These are phyloP conservation scores for Cicer cuneatum DNA, from an alignment of 306 rosid species.

Conservation along the genomic window DNA sequence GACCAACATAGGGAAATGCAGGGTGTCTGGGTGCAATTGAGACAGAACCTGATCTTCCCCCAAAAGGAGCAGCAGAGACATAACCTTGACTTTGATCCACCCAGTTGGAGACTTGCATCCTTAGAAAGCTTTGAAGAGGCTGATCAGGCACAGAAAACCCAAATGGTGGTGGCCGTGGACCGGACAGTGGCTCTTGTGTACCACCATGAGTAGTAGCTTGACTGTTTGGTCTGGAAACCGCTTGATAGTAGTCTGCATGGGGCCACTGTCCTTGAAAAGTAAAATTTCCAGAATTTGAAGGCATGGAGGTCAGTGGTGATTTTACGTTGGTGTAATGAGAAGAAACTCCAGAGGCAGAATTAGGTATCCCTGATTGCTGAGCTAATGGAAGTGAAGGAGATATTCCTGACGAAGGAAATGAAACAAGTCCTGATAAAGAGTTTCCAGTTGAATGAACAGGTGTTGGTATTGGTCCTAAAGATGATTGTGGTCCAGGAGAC, in stretches of 20 bases:
- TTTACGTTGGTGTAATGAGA: constrained; percentile 47
- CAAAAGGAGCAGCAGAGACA: constrained; percentile 51
- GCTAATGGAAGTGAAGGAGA: constrained; percentile 50
- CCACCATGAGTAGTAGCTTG: constrained; percentile 52
- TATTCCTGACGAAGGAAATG: constrained; percentile 53
- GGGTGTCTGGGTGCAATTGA: constrained; percentile 57
- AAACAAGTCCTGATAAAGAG: constrained; percentile 45
- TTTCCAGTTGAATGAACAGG: constrained; percentile 46
- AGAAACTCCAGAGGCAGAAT: constrained; percentile 52
- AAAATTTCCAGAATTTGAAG: constrained; percentile 68
- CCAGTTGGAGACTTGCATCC: constrained; percentile 56
- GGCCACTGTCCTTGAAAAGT: constrained; percentile 70
- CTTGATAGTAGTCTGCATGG: constrained; percentile 55
- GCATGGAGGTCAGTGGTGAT: constrained; percentile 51
- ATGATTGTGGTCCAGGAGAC: constrained; percentile 49
- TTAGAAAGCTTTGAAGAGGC: constrained; percentile 59
- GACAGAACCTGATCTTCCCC: constrained; percentile 54
- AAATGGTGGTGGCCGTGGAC: constrained; percentile 53
- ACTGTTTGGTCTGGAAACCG: constrained; percentile 50
- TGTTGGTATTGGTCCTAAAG: constrained; percentile 50
- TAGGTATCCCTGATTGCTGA: constrained; percentile 63
- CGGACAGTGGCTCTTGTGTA: constrained; percentile 53
- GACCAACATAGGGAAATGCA: constrained; percentile 56
- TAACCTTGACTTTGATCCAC: constrained; percentile 57
- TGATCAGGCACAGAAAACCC: constrained; percentile 54